Conservation (phyloP, 2,329 filamentous ascomycete genomes). For the Purpureocillium lavendulum region DNA sequence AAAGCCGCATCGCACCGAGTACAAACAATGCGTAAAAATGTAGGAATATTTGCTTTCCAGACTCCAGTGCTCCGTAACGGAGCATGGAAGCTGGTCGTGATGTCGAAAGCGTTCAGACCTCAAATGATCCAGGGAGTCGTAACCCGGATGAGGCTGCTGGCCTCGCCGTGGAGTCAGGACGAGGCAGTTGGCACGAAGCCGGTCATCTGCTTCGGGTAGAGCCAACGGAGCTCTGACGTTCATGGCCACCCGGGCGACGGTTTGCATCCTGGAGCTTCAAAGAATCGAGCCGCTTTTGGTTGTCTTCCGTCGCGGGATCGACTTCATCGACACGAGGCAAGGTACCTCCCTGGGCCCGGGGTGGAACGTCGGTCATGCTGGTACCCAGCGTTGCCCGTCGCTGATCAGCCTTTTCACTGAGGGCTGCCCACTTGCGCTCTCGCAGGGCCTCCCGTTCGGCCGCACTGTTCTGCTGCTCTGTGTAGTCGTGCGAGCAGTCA, state of each 20-base stretch:
- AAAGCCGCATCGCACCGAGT: too few relatives aligned
- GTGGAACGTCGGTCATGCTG: constrained; percentile 17
- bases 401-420: constrained; percentile 71
- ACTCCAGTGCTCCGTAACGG: neutral
- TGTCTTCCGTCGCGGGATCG: constrained; percentile 73
- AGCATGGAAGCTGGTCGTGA: neutral
- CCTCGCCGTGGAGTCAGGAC: too few relatives aligned
- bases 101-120: neutral
- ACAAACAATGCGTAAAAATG: neutral
- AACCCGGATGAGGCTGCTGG: too few relatives aligned
- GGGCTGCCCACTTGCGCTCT: constrained; percentile 80
- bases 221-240: constrained; percentile 52
- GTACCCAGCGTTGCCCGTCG: constrained; percentile 38
- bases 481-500: constrained; percentile 97
- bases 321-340: constrained; percentile 60
- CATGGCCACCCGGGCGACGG: constrained; percentile 45
- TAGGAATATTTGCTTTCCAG: neutral
- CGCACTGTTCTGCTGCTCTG: constrained; percentile 88
- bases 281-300: constrained; percentile 79
- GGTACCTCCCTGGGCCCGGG: constrained; percentile 29
- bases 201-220: constrained; percentile 44
- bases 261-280: constrained; percentile 83
- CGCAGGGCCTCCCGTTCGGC: constrained; percentile 74
- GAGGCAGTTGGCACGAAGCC: neutral
- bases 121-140: neutral